A percentile compares a stretch with the other conserved stretches of the same genome.
Conservation (phyloP, 2,329 filamentous ascomycete species). For the Biscogniauxia sp. region DNA sequence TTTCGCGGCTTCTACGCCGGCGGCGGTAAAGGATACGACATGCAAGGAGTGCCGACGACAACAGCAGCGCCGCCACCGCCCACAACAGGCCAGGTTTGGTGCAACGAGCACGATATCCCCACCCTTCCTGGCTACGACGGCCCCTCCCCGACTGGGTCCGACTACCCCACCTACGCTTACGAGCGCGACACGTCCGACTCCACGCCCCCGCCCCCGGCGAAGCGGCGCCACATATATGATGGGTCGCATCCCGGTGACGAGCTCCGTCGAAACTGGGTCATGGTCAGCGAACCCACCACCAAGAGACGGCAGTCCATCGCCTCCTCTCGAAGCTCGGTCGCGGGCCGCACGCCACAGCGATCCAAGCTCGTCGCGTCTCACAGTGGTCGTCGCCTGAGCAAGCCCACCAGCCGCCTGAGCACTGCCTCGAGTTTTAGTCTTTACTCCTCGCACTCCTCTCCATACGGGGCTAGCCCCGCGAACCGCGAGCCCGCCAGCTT, state of each 20-base stretch:
- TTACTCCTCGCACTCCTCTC: slow-evolving; percentile 28
- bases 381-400: slow-evolving; percentile 46
- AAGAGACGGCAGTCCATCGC: slow-evolving; percentile 18
- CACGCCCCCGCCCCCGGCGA: slow-evolving; percentile 48
- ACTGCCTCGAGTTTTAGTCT: slow-evolving; percentile 24
- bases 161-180: slow-evolving; percentile 34
- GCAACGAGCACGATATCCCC: slow-evolving; percentile 31
- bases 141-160: slow-evolving; percentile 30
- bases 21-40: slow-evolving; percentile 69
- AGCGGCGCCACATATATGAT: slow-evolving; percentile 52
- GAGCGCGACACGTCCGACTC: slow-evolving; percentile 36
- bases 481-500: slow-evolving; percentile 50
- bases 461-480: slow-evolving; percentile 33
- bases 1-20: slow-evolving; percentile 88
- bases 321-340: slow-evolving; percentile 26
- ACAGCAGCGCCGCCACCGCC: slow-evolving; percentile 12
- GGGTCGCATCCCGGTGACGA: slow-evolving; percentile 47
- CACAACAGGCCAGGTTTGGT: slow-evolving; percentile 19
- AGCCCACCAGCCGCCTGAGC: slow-evolving; percentile 38
- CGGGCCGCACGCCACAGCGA: slow-evolving; percentile 27
- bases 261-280: slow-evolving; percentile 67
- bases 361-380: slow-evolving; percentile 24
- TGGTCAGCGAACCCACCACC: slow-evolving; percentile 50
- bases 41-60: slow-evolving; percentile 35
- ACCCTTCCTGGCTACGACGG: slow-evolving; percentile 20